A percentile compares a stretch with the other conserved stretches of the same genome.
phyloP scores from a whole-genome alignment of 768 basidiomycete species.

The Boletus rubescentipes region DNA sequence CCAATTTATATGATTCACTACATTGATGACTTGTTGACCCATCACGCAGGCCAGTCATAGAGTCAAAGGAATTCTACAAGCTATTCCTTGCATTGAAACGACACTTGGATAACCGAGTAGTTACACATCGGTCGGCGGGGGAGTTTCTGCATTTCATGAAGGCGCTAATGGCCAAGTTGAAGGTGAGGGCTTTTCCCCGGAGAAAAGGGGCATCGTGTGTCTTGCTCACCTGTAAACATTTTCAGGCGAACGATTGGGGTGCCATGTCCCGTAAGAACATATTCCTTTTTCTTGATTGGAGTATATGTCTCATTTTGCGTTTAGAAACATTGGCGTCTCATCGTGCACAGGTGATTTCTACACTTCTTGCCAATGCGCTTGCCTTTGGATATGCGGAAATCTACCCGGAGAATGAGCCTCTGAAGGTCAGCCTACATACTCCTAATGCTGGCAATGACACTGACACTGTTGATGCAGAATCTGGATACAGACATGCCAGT shows the following conservation, averaged over 20 bases:
- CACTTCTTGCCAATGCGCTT: slow-evolving; percentile 48
- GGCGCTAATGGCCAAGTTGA: slow-evolving; percentile 66
- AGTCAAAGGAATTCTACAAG: slow-evolving; percentile 57
- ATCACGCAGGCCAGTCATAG: slow-evolving; percentile 52
- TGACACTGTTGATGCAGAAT: slow-evolving; percentile 38
- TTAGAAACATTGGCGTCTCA: slow-evolving; percentile 50
- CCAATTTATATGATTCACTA: neutral
- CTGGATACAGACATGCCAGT: slow-evolving; percentile 49
- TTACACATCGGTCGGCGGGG: slow-evolving; percentile 51
- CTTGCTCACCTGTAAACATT: neutral
- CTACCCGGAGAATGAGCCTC: slow-evolving; percentile 44
- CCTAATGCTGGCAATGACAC: neutral
- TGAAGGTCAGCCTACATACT: slow-evolving; percentile 42
- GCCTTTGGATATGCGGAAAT: slow-evolving; percentile 46
- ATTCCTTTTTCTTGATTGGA: neutral
- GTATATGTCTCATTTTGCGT: neutral
- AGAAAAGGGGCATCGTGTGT: neutral
- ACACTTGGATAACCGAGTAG: slow-evolving; percentile 45
- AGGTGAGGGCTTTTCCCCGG: slow-evolving; percentile 35
- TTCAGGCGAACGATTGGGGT: slow-evolving; percentile 60
- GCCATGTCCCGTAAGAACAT: slow-evolving; percentile 53
- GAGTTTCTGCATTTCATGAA: slow-evolving; percentile 59
- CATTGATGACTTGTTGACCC: neutral
- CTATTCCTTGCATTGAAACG: slow-evolving; percentile 50
- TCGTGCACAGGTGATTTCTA: slow-evolving; percentile 43